Evolutionary conservation across 129 eudicot species (phyloP).

Genomic region (Centella asiatica): DNA sequence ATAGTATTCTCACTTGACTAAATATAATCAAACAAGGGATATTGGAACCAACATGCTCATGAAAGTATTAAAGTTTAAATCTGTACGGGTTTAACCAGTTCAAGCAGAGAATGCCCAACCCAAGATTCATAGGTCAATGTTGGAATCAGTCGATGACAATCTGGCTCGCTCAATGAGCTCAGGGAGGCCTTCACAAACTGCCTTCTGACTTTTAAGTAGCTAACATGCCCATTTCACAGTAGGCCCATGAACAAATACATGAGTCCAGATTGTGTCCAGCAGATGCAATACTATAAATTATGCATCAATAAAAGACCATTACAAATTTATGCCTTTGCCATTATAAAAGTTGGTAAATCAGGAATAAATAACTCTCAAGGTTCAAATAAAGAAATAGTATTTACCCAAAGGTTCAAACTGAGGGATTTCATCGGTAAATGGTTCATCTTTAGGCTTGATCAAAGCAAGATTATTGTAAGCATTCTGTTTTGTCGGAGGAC

Average conservation of each 20-base stretch:
- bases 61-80: neutral
- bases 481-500: slow-evolving; percentile 27
- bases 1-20: neutral
- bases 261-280: neutral
- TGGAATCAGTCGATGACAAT: too few relatives aligned
- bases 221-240: neutral
- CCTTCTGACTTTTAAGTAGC: neutral
- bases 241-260: too few relatives aligned
- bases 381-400: slow-evolving; percentile 3
- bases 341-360: neutral
- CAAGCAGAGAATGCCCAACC: neutral
- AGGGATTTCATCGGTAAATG: slow-evolving; percentile 43
- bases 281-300: neutral
- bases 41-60: neutral
- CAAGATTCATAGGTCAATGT: neutral
- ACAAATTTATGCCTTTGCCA: neutral
- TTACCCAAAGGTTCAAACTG: slow-evolving; percentile 37
- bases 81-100: neutral
- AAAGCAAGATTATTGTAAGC: slow-evolving; percentile 15
- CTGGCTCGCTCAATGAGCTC: neutral
- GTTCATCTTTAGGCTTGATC: slow-evolving; percentile 67
- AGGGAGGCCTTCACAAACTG: neutral
- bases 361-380: neutral
- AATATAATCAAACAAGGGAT: neutral
- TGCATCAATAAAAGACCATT: neutral